Evolutionary conservation across 2,329 filamentous ascomycete species (phyloP).

Genomic region (Akanthomyces dipterigenus): DNA sequence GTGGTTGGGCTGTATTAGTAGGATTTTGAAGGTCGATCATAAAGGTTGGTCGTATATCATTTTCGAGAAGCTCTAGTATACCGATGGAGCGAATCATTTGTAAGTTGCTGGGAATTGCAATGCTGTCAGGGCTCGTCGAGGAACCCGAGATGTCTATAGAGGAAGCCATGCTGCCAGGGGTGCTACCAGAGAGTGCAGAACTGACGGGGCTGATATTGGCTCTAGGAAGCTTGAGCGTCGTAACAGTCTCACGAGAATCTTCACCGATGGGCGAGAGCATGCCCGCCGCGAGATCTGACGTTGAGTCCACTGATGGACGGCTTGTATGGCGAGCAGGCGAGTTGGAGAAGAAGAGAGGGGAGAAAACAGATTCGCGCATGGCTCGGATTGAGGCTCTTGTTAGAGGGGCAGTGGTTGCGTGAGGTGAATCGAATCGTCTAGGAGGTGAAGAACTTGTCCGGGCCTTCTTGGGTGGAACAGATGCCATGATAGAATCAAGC

Average conservation of each 20-base stretch:
- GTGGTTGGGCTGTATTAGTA: slow-evolving; percentile 45
- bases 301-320: slow-evolving; percentile 31
- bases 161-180: slow-evolving; percentile 46
- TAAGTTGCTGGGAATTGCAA: slow-evolving; percentile 39
- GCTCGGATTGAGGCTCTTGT: slow-evolving; percentile 19
- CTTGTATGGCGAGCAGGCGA: slow-evolving; percentile 29
- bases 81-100: slow-evolving; percentile 58
- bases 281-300: slow-evolving; percentile 35
- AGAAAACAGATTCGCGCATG: slow-evolving; percentile 33
- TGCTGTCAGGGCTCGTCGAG: slow-evolving; percentile 45
- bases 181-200: slow-evolving; percentile 42
- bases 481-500: slow-evolving; percentile 25
- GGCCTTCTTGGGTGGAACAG: slow-evolving; percentile 38
- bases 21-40: slow-evolving; percentile 61
- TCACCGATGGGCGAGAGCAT: slow-evolving; percentile 43
- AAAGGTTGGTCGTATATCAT: slow-evolving; percentile 71
- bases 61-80: slow-evolving; percentile 65
- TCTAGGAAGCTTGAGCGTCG: slow-evolving; percentile 48
- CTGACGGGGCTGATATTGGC: slow-evolving; percentile 44
- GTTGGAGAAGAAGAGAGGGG: slow-evolving; percentile 48
- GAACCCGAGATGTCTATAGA: slow-evolving; percentile 47
- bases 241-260: slow-evolving; percentile 37
- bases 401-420: slow-evolving; percentile 18
- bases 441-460: slow-evolving; percentile 41
- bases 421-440: slow-evolving; percentile 36